Evolutionary conservation across 139 green algal genomes (phyloP), one percentile per base, ranked within the genome.

Genomic region (Astrephomene gubernaculifera): DNA sequence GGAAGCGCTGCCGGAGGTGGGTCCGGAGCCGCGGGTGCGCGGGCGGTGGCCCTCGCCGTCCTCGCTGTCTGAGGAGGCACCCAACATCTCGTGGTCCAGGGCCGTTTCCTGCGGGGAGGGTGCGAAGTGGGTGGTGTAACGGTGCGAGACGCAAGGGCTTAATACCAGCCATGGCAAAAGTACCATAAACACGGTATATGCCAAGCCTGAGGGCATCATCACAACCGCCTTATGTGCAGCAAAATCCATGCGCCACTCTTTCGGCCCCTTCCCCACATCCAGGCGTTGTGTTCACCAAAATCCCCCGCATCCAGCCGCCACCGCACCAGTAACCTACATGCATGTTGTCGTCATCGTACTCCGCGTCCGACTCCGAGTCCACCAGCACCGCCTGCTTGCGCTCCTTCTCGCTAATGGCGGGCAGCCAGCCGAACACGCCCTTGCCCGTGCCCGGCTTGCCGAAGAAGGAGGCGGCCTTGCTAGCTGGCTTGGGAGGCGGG

Each of bases 341-440:
- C 36, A 25, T 12, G 64, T 86, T 87, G 35, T 87, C 82, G 22
- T 87, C 82, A 27, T 87, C 82, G 44, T 83, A 87, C 24, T 82
- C 86, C 7, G 87, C 87, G 31, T 91, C 87, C 33, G 65, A 85
- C 5, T 91, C 87, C 6, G 49, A 79, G 54, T 91, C 87, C n/a
- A 91, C 78, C 78, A 91, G 87, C 61, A 89, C 78, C 19, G 87
- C 87, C 87, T 91, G 87, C 45, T 87, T 81, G 38, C 87, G 87
- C 79, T 91, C 87, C 49, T 38, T 22, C 71, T 91, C 87, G 25
- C 71, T 85, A 78, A 91, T 91, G 31, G 76, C 71, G n/a, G 87
- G 87, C 39, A 91, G 73, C 78, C 78, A 89, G 33, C 60, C 43
- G 10, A 89, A 29, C 49, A 88, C 5, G 54, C 79, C 65, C 70